phyloP scores from a whole-genome alignment of 2,329 filamentous ascomycete genomes.

The Aspergillus fructus region DNA sequence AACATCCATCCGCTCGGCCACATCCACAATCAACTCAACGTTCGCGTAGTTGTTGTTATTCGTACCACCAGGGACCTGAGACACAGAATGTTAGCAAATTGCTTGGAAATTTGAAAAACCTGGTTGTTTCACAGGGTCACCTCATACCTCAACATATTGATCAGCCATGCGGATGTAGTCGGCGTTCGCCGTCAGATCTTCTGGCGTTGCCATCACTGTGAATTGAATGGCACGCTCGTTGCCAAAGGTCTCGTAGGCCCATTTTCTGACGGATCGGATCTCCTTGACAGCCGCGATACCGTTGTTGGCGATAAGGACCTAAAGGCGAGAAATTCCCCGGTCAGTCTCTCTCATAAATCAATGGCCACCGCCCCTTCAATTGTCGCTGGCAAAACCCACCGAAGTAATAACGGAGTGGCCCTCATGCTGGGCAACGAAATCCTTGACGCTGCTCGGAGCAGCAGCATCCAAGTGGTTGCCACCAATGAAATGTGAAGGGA shows the following conservation, averaged over 20 bases:
- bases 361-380: background rate
- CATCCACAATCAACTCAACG: conserved; percentile 97
- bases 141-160: conserved; percentile 84
- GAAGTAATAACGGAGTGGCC: conserved; percentile 98
- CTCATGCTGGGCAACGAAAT: conserved; percentile 85
- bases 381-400: conserved; percentile 58
- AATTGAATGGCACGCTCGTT: conserved; percentile 98
- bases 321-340: conserved; percentile 13
- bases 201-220: conserved; percentile 98
- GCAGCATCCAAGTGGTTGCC: conserved; percentile 85
- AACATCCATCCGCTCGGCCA: conserved; percentile 97
- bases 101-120: background rate
- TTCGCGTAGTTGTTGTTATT: conserved; percentile 99
- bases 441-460: conserved; percentile 82
- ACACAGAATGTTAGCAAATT: background rate
- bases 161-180: conserved; percentile 99
- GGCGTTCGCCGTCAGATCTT: conserved; percentile 95
- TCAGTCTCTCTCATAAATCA: background rate
- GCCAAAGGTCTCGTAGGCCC: conserved; percentile 99
- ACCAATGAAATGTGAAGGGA: conserved; percentile 94
- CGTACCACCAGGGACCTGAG: conserved; percentile 84
- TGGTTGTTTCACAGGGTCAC: background rate
- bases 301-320: conserved; percentile 99
- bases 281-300: conserved; percentile 99
- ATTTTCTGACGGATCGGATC: conserved; percentile 98